Evolutionary conservation across 495 filamentous ascomycete genomes (phyloP).

Genomic region (Trichoderma erinaceum): DNA sequence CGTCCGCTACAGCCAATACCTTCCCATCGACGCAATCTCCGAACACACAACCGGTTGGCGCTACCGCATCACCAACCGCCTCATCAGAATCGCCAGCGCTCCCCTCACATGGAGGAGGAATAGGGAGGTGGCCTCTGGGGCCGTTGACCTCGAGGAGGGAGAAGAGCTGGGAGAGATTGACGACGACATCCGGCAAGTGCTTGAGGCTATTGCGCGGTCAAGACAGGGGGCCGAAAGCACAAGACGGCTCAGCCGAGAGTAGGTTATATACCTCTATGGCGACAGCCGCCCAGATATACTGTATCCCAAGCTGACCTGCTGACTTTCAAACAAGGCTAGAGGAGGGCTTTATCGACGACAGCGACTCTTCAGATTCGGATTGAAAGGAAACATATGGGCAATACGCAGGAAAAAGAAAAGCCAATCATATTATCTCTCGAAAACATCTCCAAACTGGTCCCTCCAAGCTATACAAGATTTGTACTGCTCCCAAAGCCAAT

Average conservation of each 20-base stretch:
- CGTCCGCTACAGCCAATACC: constrained; percentile 64
- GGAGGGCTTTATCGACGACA: constrained; percentile 31
- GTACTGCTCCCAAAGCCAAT: background rate
- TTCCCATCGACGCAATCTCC: constrained; percentile 60
- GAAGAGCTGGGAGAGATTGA: constrained; percentile 60
- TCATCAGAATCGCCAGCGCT: constrained; percentile 54
- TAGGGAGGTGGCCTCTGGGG: constrained; percentile 22
- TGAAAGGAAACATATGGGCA: background rate
- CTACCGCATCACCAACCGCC: constrained; percentile 49
- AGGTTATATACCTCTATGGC: constrained; percentile 20
- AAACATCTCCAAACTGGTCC: background rate
- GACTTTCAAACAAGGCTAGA: constrained; percentile 26
- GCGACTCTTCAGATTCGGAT: background rate
- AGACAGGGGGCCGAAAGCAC: constrained; percentile 40
- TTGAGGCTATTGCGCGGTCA: constrained; percentile 52
- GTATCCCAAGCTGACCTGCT: background rate
- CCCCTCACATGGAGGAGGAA: constrained; percentile 1
- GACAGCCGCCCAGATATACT: background rate
- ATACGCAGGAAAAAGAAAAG: background rate
- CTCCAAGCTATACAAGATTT: background rate
- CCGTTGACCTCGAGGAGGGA: constrained; percentile 45
- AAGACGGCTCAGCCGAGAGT: constrained; percentile 70
- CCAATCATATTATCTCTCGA: background rate
- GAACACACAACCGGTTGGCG: constrained; percentile 56
- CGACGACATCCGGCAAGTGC: constrained; percentile 60